Percentiles rank a stretch among this genome's conserved stretches.
Conservation (phyloP, 176 grass and related monocot species). For the Bothriochloa decipiens region DNA sequence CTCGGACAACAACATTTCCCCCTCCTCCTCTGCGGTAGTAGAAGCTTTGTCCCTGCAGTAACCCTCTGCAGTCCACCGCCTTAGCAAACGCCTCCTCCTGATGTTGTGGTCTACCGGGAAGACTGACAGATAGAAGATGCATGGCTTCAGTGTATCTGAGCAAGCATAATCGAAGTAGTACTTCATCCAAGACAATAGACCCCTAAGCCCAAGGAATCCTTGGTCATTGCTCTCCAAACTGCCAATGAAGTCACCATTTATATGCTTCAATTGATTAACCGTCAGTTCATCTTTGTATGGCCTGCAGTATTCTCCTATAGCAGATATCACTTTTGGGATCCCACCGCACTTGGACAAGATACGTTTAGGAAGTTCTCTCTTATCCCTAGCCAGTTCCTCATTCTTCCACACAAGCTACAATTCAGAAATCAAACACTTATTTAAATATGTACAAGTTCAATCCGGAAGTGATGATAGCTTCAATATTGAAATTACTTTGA, state of each 20-base stretch:
- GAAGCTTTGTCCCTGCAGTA: background rate
- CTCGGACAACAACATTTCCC: conserved; percentile 16
- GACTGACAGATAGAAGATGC: conserved; percentile 48
- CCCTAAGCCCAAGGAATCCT: background rate
- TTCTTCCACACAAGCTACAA: background rate
- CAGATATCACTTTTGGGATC: background rate
- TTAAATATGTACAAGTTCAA: no score
- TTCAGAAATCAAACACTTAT: background rate
- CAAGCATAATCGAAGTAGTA: conserved; percentile 10
- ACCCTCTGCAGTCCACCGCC: conserved; percentile 51
- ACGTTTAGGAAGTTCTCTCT: background rate
- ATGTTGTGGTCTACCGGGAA: conserved; percentile 26
- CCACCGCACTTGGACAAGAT: background rate
- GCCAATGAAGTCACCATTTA: background rate
- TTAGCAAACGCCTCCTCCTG: conserved; percentile 24
- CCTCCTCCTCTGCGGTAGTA: conserved; percentile 21
- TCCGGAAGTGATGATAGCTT: no score
- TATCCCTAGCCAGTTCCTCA: background rate
- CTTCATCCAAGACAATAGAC: conserved; percentile 6
- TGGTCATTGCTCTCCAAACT: background rate
- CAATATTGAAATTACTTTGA: no score
- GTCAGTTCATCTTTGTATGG: no score
- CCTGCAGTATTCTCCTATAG: background rate
- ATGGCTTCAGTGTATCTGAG: conserved; percentile 42
- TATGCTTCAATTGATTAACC: background rate